Evolutionary conservation across 768 basidiomycete genomes (phyloP).

Genomic region (Suillus paluster): DNA sequence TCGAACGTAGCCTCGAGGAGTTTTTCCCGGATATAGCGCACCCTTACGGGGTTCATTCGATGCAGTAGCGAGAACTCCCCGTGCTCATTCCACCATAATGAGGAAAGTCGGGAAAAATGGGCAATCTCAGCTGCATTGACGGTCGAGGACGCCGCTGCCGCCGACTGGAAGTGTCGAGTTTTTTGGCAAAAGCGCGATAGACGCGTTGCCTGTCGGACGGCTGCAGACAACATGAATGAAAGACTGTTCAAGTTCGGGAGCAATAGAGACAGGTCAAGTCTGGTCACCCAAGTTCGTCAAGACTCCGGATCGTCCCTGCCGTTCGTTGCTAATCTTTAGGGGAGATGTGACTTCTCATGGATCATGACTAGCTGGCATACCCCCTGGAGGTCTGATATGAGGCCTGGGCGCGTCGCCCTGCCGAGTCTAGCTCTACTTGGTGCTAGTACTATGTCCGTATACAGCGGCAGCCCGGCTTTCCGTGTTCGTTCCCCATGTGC

Average conservation of each 20-base stretch:
- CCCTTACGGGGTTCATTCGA: slow-evolving; percentile 91
- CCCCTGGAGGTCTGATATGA: too few species aligned
- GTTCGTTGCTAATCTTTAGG: too few species aligned
- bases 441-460: too few species aligned
- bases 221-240: slow-evolving; percentile 21
- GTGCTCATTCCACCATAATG: slow-evolving; percentile 95
- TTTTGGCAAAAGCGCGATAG: slow-evolving; percentile 9
- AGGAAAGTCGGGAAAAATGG: slow-evolving; percentile 86
- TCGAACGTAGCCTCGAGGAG: slow-evolving; percentile 65
- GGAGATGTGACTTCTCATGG: too few species aligned
- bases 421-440: too few species aligned
- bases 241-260: background rate
- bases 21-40: slow-evolving; percentile 83
- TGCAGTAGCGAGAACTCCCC: slow-evolving; percentile 91
- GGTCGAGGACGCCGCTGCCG: slow-evolving; percentile 19
- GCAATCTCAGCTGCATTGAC: slow-evolving; percentile 84
- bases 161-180: slow-evolving; percentile 25
- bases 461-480: too few species aligned
- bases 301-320: too few species aligned
- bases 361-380: too few species aligned
- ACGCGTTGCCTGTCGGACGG: slow-evolving; percentile 22
- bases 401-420: too few species aligned
- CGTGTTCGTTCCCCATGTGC: too few species aligned
- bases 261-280: too few species aligned
- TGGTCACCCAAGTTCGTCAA: too few species aligned